Conservation (phyloP, 1,139 yeast species). For the Pichia kudriavzevii region DNA sequence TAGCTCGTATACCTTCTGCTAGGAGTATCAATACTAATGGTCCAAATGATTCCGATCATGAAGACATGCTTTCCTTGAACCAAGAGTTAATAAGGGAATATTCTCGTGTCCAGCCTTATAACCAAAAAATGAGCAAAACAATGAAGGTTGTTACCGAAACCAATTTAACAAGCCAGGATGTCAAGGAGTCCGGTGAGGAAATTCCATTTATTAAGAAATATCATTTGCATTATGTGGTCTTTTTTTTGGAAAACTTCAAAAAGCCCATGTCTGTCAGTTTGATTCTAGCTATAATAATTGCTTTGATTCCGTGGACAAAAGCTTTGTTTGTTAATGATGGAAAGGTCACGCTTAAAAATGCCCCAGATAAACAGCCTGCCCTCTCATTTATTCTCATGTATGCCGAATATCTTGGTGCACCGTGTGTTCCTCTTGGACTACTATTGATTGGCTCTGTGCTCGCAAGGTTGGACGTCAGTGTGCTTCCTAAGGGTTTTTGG, state of each 20-base stretch:
- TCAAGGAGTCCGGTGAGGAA: constrained; percentile 23
- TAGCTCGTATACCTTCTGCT: constrained; percentile 27
- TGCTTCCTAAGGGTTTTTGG: constrained; percentile 74
- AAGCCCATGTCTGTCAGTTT: constrained; percentile 72
- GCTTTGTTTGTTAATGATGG: constrained; percentile 57
- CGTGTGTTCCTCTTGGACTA: constrained; percentile 84
- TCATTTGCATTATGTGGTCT: constrained; percentile 29
- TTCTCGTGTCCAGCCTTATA: constrained; percentile 28
- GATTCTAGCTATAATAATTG: constrained; percentile 53
- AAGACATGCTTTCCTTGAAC: constrained; percentile 17
- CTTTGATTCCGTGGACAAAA: constrained; percentile 82
- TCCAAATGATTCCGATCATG: constrained; percentile 4
- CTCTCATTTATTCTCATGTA: constrained; percentile 75
- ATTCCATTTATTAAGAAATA: constrained; percentile 28
- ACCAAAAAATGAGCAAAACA: constrained; percentile 21
- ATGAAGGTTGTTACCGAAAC: constrained; percentile 29
- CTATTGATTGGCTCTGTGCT: constrained; percentile 77
- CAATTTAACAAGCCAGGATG: constrained; percentile 25
- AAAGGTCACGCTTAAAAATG: constrained; percentile 44
- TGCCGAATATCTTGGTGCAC: constrained; percentile 69
- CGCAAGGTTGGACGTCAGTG: constrained; percentile 56
- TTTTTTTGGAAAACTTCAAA: constrained; percentile 43
- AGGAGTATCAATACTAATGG: constrained; percentile 17
- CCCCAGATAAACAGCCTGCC: constrained; percentile 81
- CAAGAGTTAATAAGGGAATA: constrained; percentile 27